Evolutionary conservation across 73 alveolate genomes (phyloP).

Genomic region (Paramecium bursaria): DNA sequence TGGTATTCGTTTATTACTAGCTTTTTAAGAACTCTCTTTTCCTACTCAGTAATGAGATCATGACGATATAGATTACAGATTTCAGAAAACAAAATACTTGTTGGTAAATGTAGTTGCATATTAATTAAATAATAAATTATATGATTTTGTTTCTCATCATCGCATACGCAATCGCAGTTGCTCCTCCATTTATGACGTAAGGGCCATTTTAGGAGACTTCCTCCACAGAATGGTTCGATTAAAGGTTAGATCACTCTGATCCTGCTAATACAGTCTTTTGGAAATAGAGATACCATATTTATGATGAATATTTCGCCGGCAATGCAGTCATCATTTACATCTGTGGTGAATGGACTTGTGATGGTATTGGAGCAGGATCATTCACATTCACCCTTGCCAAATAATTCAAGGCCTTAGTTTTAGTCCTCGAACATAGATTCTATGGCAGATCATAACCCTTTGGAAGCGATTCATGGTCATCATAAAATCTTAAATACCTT

Average conservation of each 20-base stretch:
- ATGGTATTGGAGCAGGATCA: conserved; percentile 57
- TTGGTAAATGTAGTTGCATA: too few relatives aligned
- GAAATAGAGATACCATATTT: conserved; percentile 73
- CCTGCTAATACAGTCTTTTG: conserved; percentile 63
- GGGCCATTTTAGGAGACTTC: too few relatives aligned
- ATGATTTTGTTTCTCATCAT: too few relatives aligned
- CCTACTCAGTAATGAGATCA: not conserved
- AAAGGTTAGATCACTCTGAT: conserved; percentile 72
- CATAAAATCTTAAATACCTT: conserved; percentile 66
- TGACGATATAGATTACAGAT: too few relatives aligned
- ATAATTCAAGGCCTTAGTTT: conserved; percentile 65
- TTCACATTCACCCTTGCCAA: conserved; percentile 68
- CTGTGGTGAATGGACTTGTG: conserved; percentile 83
- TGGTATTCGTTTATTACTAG: not conserved
- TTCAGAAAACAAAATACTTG: too few relatives aligned
- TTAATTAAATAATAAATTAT: too few relatives aligned
- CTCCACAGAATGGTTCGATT: conserved; percentile 2
- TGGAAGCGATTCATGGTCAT: conserved; percentile 64
- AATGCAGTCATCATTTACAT: conserved; percentile 76
- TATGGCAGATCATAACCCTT: conserved; percentile 80
- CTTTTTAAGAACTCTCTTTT: not conserved
- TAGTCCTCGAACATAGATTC: conserved; percentile 81
- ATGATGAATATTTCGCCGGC: conserved; percentile 65
- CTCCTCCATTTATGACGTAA: too few relatives aligned
- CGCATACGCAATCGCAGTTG: too few relatives aligned